Conservation (phyloP, 257 asterid species). For the Solanum lycopersicoides region DNA sequence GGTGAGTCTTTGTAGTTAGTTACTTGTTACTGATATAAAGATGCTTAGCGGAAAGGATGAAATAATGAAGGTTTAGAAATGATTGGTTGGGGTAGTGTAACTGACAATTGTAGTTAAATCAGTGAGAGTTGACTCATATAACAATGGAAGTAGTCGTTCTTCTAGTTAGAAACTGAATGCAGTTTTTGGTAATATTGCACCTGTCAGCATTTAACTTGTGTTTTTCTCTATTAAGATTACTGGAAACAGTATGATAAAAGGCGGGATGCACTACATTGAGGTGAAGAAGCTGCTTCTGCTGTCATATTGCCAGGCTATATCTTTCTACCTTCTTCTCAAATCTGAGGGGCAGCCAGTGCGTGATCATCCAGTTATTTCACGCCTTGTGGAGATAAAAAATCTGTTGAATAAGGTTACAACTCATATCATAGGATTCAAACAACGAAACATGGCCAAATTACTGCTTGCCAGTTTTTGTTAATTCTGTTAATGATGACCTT, state of each 20-base stretch:
- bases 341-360: conserved; percentile 88
- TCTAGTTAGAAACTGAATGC: background rate
- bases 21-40: background rate
- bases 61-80: background rate
- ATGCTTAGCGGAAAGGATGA: background rate
- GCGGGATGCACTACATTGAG: conserved; percentile 56
- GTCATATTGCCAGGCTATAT: conserved; percentile 85
- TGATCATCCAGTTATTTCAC: conserved; percentile 93
- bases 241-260: conserved; percentile 33
- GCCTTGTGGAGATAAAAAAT: conserved; percentile 75
- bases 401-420: conserved; percentile 72
- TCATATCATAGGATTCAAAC: background rate
- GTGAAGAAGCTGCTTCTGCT: conserved; percentile 73
- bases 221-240: conserved; percentile 35
- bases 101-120: background rate
- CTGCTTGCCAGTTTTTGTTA: background rate
- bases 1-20: background rate
- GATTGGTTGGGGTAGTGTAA: background rate
- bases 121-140: background rate
- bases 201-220: background rate
- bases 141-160: background rate
- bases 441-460: background rate
- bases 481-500: background rate
- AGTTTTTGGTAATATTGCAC: background rate
- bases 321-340: conserved; percentile 89